Evolutionary conservation across 1,139 yeast species (phyloP), one percentile per base, ranked within the genome.

Genomic region (Tardiomyces depauwii): DNA sequence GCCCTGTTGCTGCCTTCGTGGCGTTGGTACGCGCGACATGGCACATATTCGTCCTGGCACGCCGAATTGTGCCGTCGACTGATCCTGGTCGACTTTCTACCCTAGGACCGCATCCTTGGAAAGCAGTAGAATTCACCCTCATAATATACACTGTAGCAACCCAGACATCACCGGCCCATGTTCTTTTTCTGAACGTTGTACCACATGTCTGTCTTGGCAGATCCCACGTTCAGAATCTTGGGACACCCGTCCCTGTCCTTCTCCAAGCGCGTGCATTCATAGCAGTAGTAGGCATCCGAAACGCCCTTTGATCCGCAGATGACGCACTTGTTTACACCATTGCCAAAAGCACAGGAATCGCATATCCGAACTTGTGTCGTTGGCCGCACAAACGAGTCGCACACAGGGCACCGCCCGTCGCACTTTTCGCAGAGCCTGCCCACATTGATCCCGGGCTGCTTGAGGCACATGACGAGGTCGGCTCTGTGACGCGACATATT

Each of bases 181-280:
- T 18, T 18, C 55, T 69, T 69, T 65, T 75, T 77, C 54, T 16
- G 39, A 9, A n/a, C 19, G 5, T 79, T 85, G 58, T 76, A 81
- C 54, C 78, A 77, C 66, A 75, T 69, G 55, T 85, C 95, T 12
- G 80, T 72, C 59, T 78, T 76, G 48, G 80, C 76, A 30, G 87
- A 77, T 2, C 97, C 96, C 45, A 87, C 69, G 58, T 88, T 89
- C 21, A 83, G 63, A 44, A 89, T 77, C 55, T 83, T 74, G 0
- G 97, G 97, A 66, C 98, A 89, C 1, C 98, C 98, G 60, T 89
- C 96, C 40, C 96, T 68, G 59, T 86, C 88, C 57, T 79, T 80
- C 57, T 88, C 97, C 43, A 77, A 60, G 42, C 78, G 61, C 5
- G 88, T 91, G 63, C 98, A 89, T 61, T 88, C 95, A 54, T 77